Evolutionary conservation across 2,329 filamentous ascomycete genomes (phyloP).

Genomic region (Colletotrichum cordylinicola): DNA sequence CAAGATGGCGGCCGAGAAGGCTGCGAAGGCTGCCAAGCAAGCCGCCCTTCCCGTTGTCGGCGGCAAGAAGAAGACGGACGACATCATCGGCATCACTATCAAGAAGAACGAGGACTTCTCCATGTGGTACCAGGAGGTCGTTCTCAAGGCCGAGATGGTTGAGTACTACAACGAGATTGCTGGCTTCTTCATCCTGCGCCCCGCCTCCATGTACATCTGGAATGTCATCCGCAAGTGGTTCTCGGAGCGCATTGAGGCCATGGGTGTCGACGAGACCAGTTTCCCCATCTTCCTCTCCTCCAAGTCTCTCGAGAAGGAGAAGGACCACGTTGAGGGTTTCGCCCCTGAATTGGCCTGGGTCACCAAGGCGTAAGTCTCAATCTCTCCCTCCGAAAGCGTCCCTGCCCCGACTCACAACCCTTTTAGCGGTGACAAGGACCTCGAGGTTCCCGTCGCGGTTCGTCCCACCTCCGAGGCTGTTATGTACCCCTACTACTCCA

Average conservation of each 20-base stretch:
- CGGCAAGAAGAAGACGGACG: constrained; percentile 65
- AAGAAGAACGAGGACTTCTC: constrained; percentile 87
- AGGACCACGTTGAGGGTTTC: constrained; percentile 98
- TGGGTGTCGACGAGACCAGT: constrained; percentile 94
- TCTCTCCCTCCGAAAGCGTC: not conserved
- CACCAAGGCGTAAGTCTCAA: constrained; percentile 72
- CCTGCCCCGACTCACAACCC: not conserved
- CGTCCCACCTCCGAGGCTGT: constrained; percentile 76
- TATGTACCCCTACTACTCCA: constrained; percentile 96
- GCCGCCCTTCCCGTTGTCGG: constrained; percentile 55
- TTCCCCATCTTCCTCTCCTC: constrained; percentile 96
- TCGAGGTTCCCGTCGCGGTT: constrained; percentile 79
- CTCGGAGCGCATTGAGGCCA: constrained; percentile 78
- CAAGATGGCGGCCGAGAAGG: constrained; percentile 65
- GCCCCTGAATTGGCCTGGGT: constrained; percentile 92
- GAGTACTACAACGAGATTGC: constrained; percentile 95
- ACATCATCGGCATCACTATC: constrained; percentile 87
- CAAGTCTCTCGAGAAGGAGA: constrained; percentile 87
- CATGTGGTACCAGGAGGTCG: constrained; percentile 97
- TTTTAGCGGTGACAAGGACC: constrained; percentile 82
- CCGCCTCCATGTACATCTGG: constrained; percentile 71
- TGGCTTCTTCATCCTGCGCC: constrained; percentile 94
- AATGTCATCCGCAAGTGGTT: constrained; percentile 71
- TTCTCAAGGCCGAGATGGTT: constrained; percentile 96
- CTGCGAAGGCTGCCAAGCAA: constrained; percentile 66